phyloP scores from a whole-genome alignment of 257 asterid species.

The Solanum stenotomum region DNA sequence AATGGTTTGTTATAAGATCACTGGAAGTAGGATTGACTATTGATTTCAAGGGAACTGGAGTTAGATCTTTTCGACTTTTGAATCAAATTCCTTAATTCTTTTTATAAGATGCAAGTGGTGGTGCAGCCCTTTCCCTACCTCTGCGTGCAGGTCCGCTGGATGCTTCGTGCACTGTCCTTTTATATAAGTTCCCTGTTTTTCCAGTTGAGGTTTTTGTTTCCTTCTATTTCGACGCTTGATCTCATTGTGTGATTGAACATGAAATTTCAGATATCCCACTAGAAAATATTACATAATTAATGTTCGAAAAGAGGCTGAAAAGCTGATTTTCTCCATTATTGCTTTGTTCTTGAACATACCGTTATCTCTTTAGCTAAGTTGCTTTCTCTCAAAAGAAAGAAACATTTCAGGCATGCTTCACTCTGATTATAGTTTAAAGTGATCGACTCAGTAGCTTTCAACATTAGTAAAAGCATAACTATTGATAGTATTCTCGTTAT shows the following conservation, averaged over 20 bases:
- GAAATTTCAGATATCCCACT: neutral
- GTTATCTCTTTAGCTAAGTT: neutral
- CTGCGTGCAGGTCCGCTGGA: neutral
- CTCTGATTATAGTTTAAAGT: neutral
- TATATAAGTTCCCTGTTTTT: neutral
- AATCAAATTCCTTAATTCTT: neutral
- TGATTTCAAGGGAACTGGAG: neutral
- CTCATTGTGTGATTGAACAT: neutral
- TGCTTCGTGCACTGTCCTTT: neutral
- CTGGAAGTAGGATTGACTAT: neutral
- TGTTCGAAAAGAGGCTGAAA: neutral
- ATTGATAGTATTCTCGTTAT: neutral
- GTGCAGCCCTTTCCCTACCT: neutral
- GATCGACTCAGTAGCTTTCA: neutral
- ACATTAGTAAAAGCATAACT: neutral
- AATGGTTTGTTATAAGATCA: neutral
- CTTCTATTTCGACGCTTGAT: neutral
- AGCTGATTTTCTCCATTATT: neutral
- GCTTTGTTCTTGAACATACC: neutral
- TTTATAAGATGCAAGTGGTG: neutral
- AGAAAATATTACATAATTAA: neutral
- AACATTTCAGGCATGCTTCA: neutral
- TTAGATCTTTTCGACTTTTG: neutral
- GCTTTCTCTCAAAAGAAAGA: neutral
- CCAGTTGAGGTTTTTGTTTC: neutral